phyloP scores from a whole-genome alignment of 208 protist genomes.

The Polymyxa betae region DNA sequence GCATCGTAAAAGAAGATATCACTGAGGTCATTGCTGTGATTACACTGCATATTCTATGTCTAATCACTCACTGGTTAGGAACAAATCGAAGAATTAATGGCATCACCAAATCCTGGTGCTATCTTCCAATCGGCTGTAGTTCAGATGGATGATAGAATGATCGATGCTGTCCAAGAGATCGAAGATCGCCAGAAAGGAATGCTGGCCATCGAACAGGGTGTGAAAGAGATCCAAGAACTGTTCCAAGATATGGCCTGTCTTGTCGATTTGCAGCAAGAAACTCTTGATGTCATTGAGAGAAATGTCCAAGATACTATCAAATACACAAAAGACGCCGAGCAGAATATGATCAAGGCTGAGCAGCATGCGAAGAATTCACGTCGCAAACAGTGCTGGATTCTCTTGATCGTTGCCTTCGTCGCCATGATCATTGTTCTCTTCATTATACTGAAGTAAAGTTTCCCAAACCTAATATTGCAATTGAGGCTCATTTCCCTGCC shows the following conservation, averaged over 20 bases:
- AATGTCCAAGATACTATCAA: slow-evolving; percentile 51
- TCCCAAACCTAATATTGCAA: too few species aligned
- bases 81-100: slow-evolving; percentile 35
- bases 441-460: too few species aligned
- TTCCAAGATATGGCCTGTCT: slow-evolving; percentile 61
- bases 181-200: slow-evolving; percentile 53
- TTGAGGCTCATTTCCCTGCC: too few species aligned
- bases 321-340: slow-evolving; percentile 55
- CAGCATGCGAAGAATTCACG: background rate
- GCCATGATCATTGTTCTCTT: background rate
- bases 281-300: slow-evolving; percentile 55
- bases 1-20: slow-evolving; percentile 44
- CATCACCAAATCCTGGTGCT: background rate
- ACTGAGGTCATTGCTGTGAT: background rate
- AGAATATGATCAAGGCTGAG: slow-evolving; percentile 42
- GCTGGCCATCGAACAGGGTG: slow-evolving; percentile 60
- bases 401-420: background rate
- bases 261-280: slow-evolving; percentile 63
- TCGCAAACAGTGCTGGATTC: background rate
- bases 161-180: slow-evolving; percentile 48
- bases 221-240: slow-evolving; percentile 61
- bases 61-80: background rate
- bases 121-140: slow-evolving; percentile 6
- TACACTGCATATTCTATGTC: background rate
- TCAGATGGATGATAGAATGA: background rate